A percentile compares a stretch with the other conserved stretches of the same genome.
Conservation (phyloP, 208 protist species). For the Strigomonas oncopelti region DNA sequence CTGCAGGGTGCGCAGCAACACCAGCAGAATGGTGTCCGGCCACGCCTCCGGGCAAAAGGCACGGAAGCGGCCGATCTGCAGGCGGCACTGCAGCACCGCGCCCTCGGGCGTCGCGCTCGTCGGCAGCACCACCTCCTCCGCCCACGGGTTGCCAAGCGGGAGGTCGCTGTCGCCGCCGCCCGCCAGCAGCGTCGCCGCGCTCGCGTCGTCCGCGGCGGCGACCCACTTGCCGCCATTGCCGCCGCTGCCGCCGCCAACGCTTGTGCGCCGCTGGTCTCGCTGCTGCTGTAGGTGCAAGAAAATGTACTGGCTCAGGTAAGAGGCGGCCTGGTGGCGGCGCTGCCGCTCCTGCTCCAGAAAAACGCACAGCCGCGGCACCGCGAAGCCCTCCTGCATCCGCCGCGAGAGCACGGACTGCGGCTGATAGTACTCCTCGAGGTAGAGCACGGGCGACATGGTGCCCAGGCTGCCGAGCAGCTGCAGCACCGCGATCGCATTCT, state of each 20-base stretch:
- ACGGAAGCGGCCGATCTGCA: conserved; percentile 12
- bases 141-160: background rate
- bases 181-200: background rate
- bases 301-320: background rate
- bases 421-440: conserved; percentile 22
- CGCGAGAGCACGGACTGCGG: background rate
- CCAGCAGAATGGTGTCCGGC: conserved; percentile 65
- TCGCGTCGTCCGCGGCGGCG: background rate
- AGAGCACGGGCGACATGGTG: conserved; percentile 50
- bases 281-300: background rate
- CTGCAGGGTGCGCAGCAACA: conserved; percentile 51
- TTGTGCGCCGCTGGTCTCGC: background rate
- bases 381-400: conserved; percentile 5
- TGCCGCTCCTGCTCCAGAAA: background rate
- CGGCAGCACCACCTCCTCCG: background rate
- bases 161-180: background rate
- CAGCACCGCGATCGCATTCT: conserved; percentile 65
- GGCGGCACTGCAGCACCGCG: conserved; percentile 6
- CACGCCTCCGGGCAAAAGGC: conserved; percentile 40
- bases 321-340: background rate
- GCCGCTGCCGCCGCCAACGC: background rate
- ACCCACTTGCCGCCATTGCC: background rate
- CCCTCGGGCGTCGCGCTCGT: conserved; percentile 3
- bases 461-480: conserved; percentile 77
- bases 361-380: conserved; percentile 1